Evolutionary conservation across 2,329 filamentous ascomycete genomes (phyloP).

Genomic region (Aspergillaceae sp.): DNA sequence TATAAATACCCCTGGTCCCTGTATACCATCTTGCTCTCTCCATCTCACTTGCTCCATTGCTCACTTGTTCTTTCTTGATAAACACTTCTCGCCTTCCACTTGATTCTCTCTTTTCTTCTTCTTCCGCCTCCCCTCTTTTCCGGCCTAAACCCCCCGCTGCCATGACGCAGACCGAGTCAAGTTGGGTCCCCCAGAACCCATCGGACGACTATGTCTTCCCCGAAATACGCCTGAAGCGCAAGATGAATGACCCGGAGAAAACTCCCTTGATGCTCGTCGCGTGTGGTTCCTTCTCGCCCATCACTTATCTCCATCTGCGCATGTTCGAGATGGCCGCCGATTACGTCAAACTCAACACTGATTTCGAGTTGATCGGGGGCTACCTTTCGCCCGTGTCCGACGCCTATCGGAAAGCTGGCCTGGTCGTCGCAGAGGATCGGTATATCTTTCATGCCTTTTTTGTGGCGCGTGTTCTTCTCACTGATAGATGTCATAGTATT

Average conservation of each 20-base stretch:
- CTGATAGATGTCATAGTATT: conserved; percentile 39
- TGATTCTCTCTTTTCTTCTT: not conserved
- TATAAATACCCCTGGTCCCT: not conserved
- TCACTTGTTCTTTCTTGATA: no score
- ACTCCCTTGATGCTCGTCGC: conserved; percentile 41
- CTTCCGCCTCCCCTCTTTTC: not conserved
- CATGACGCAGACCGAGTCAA: conserved; percentile 24
- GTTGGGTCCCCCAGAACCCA: conserved; percentile 14
- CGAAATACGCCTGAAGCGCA: conserved; percentile 36
- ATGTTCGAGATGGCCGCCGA: conserved; percentile 86
- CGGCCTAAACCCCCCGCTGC: conserved; percentile 9
- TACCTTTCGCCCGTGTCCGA: conserved; percentile 73
- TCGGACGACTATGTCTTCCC: conserved; percentile 38
- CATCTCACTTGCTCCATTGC: not conserved
- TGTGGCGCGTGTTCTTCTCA: not conserved
- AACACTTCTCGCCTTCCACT: not conserved
- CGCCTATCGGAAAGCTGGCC: conserved; percentile 70
- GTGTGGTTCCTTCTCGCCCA: conserved; percentile 58
- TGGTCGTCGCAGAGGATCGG: conserved; percentile 64
- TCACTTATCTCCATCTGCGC: conserved; percentile 52
- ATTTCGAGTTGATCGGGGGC: conserved; percentile 79
- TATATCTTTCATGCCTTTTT: conserved; percentile 19
- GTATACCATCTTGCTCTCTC: not conserved
- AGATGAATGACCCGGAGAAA: conserved; percentile 40
- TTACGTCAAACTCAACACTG: conserved; percentile 63